These are phyloP conservation scores for Tetracentron sinense DNA, from an alignment of 164 flowering plant species.

Conservation along the genomic window DNA sequence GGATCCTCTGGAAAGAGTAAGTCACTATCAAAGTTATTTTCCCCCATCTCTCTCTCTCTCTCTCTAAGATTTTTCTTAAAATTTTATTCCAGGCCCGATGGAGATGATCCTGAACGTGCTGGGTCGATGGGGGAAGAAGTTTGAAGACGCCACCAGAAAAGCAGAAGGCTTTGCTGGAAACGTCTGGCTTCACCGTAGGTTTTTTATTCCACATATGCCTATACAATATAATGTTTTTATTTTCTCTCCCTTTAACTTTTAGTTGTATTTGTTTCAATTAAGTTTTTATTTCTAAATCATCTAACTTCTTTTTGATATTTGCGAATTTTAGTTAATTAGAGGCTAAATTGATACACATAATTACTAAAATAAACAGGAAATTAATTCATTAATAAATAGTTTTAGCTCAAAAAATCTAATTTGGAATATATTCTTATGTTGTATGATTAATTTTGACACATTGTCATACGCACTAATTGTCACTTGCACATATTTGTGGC, in stretches of 20 bases:
- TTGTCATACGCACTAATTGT: no score
- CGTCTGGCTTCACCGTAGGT: constrained; percentile 68
- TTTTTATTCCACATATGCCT: no score
- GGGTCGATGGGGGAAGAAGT: constrained; percentile 17
- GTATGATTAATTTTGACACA: no score
- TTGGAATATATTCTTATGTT: no score
- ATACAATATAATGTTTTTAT: no score
- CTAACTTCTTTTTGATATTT: no score
- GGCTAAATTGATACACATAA: no score
- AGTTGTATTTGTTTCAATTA: neutral
- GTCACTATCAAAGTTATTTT: neutral
- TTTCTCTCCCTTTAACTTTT: neutral
- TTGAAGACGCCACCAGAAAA: constrained; percentile 20
- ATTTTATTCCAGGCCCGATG: constrained; percentile 8
- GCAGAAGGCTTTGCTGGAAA: constrained; percentile 57
- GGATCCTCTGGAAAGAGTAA: constrained; percentile 12
- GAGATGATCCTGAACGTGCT: constrained; percentile 9
- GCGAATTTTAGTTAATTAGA: no score
- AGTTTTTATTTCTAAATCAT: neutral
- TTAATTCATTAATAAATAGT: no score
- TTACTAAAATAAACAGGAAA: no score
- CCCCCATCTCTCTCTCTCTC: neutral
- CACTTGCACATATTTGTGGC: no score
- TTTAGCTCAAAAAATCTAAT: no score
- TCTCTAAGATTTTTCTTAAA: neutral